Percentiles rank a stretch among this genome's conserved stretches.
phyloP scores from a whole-genome alignment of 2,329 filamentous ascomycete genomes.

The Colletotrichum godetiae region DNA sequence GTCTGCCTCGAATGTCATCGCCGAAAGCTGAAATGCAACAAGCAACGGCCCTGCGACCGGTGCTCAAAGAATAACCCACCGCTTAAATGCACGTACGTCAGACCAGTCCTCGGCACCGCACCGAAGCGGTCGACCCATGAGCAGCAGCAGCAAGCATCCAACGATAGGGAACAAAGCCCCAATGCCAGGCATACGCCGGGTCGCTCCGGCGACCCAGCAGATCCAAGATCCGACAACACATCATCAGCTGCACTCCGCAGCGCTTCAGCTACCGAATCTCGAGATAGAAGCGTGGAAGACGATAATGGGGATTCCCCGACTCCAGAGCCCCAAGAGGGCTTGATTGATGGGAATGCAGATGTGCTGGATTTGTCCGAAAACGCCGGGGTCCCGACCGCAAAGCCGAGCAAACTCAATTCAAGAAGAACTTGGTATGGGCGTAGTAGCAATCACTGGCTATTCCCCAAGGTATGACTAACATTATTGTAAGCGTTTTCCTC shows the following conservation, averaged over 20 bases:
- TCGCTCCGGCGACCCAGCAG: background rate
- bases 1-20: constrained; percentile 18
- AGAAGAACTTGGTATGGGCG: background rate
- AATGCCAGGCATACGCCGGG: background rate
- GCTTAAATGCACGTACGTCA: background rate
- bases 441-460: background rate
- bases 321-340: background rate
- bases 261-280: background rate
- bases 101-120: background rate
- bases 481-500: background rate
- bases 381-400: background rate
- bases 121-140: background rate
- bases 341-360: background rate
- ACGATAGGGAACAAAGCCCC: background rate
- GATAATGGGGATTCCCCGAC: background rate
- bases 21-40: constrained; percentile 19
- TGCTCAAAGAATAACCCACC: background rate
- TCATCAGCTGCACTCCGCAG: background rate
- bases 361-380: background rate
- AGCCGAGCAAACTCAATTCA: background rate
- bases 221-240: background rate
- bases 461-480: background rate
- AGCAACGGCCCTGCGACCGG: background rate
- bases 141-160: background rate
- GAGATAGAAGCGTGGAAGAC: background rate